These are phyloP conservation scores for Mucor racemosus DNA, from an alignment of 371 early-diverging fungal genomes.

Conservation along the genomic window DNA sequence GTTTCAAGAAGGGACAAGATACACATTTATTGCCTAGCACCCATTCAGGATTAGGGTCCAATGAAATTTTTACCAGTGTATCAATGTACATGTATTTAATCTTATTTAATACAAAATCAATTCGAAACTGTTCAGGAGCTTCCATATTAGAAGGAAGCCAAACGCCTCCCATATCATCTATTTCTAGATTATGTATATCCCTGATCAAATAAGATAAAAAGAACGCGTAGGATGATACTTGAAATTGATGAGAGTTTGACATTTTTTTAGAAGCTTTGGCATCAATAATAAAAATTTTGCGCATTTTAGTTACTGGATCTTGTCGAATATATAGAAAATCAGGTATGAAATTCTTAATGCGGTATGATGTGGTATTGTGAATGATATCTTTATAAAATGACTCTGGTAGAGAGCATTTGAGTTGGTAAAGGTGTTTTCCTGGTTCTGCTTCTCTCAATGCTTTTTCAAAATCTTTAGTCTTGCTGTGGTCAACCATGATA, in stretches of 20 bases:
- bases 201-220: conserved; percentile 46
- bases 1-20: conserved; percentile 42
- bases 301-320: conserved; percentile 31
- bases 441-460: conserved; percentile 38
- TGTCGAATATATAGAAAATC: conserved; percentile 53
- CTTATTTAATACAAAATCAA: conserved; percentile 48
- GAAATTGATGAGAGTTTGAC: conserved; percentile 56
- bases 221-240: conserved; percentile 58
- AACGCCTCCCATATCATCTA: conserved; percentile 51
- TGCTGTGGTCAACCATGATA: conserved; percentile 39
- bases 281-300: conserved; percentile 53
- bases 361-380: conserved; percentile 32
- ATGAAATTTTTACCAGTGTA: conserved; percentile 40
- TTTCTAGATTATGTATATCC: conserved; percentile 45
- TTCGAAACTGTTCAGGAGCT: conserved; percentile 45
- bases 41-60: conserved; percentile 41
- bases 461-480: conserved; percentile 35
- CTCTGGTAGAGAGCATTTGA: conserved; percentile 41
- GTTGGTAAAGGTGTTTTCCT: conserved; percentile 52
- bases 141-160: conserved; percentile 41
- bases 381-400: conserved; percentile 42
- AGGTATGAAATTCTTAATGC: conserved; percentile 47
- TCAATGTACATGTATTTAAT: conserved; percentile 46
- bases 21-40: conserved; percentile 47
- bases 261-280: conserved; percentile 54